Evolutionary conservation across 2,329 filamentous ascomycete genomes (phyloP).

Genomic region (Sporothrix pseudoabietina): DNA sequence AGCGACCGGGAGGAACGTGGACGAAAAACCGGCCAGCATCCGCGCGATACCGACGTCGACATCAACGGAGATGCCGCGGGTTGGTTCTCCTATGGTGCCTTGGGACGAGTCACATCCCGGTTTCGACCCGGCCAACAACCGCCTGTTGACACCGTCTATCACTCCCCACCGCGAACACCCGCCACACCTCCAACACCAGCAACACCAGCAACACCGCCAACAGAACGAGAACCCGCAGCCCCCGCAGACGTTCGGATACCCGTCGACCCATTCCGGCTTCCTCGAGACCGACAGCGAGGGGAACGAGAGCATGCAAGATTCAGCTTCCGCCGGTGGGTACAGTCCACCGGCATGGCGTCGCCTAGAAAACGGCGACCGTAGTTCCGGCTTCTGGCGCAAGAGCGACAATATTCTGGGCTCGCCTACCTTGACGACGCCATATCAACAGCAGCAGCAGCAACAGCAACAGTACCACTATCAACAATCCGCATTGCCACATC

Average conservation of each 20-base stretch:
- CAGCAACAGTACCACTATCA: neutral
- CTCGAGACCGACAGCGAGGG: slow-evolving; percentile 45
- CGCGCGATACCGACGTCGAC: slow-evolving; percentile 28
- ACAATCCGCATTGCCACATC: neutral
- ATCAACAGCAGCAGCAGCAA: slow-evolving; percentile 12
- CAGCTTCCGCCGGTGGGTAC: slow-evolving; percentile 57
- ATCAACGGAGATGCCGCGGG: slow-evolving; percentile 36
- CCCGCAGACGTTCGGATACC: slow-evolving; percentile 43
- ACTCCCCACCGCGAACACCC: slow-evolving; percentile 34
- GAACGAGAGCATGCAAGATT: slow-evolving; percentile 48
- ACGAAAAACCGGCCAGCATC: slow-evolving; percentile 18
- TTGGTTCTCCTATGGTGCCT: slow-evolving; percentile 39
- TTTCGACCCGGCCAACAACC: slow-evolving; percentile 53
- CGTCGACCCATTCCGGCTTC: slow-evolving; percentile 49
- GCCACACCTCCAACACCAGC: neutral
- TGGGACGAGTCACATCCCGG: slow-evolving; percentile 59
- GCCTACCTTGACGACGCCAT: slow-evolving; percentile 26
- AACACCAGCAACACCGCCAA: slow-evolving; percentile 7
- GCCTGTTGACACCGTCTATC: slow-evolving; percentile 21
- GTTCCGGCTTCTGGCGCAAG: slow-evolving; percentile 62
- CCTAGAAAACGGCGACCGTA: slow-evolving; percentile 61
- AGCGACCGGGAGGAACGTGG: slow-evolving; percentile 22
- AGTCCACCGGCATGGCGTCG: slow-evolving; percentile 64
- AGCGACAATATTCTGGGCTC: slow-evolving; percentile 57
- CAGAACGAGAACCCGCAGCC: neutral